Conservation (phyloP, 768 basidiomycete species). For the Lactarius tabidus region DNA sequence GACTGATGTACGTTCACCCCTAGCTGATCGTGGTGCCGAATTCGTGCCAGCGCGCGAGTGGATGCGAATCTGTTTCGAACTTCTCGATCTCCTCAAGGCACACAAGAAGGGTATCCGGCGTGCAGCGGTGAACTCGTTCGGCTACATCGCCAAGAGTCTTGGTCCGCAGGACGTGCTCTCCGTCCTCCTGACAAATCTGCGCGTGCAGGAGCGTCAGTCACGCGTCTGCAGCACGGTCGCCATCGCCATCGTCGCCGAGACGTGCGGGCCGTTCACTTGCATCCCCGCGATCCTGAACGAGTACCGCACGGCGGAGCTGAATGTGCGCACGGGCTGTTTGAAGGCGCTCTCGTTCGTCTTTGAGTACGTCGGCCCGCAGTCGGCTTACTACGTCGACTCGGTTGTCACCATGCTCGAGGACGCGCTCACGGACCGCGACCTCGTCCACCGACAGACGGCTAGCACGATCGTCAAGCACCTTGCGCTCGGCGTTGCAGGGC, state of each 20-base stretch:
- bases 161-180: conserved; percentile 98
- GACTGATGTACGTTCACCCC: conserved; percentile 10
- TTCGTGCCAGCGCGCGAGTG: conserved; percentile 98
- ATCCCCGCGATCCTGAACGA: conserved; percentile 99
- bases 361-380: conserved; percentile 97
- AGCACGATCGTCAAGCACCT: conserved; percentile 98
- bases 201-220: conserved; percentile 98
- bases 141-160: conserved; percentile 98
- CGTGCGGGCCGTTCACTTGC: conserved; percentile 96
- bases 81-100: conserved; percentile 94
- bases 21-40: conserved; percentile 97
- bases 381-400: conserved; percentile 94
- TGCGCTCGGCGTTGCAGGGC: conserved; percentile 92
- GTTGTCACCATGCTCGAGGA: conserved; percentile 98
- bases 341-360: conserved; percentile 99
- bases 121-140: conserved; percentile 98
- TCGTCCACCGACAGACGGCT: conserved; percentile 97
- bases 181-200: conserved; percentile 91
- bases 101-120: conserved; percentile 99
- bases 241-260: conserved; percentile 93
- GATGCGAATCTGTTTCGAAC: conserved; percentile 99
- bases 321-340: conserved; percentile 97
- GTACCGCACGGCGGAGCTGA: conserved; percentile 96
- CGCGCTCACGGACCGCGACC: conserved; percentile 95
- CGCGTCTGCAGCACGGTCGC: conserved; percentile 98